Evolutionary conservation across 2,329 filamentous ascomycete species (phyloP), one percentile per base, ranked within the genome.

Genomic region (Nectriaceae sp.): DNA sequence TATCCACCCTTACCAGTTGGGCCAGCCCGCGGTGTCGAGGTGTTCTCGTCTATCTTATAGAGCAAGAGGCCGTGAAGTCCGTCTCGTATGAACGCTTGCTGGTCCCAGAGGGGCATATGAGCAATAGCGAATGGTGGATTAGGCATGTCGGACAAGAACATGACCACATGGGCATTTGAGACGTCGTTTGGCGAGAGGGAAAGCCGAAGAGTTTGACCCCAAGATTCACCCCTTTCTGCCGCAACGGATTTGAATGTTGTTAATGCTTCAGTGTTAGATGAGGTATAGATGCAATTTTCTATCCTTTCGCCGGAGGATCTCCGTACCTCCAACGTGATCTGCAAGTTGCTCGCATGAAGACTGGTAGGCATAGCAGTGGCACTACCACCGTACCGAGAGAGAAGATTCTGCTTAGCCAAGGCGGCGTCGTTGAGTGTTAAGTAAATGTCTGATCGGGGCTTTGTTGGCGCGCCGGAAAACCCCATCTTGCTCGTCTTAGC

Each of bases 61-160:
- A 99, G 73, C 2, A 95, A 75, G 41, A 97, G 73, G 3, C 84
- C 84, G 65, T 97, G 93, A 18, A 83, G 73, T 0, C 93, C 93
- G 64, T 99, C 93, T 40, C 86, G 82, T 42, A 95, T 83, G 63
- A 99, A 99, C 0, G 94, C 93, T 49, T 91, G 85, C 20, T 90
- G 83, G 43, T 93, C 89, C 94, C 95, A 99, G 2, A 99, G 76
- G 0, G 94, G 94, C 75, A 99, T 86, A 78, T 95, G 92, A 13
- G 89, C 89, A 37, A 97, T 78, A 3, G 94, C 93, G 67, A 97
- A 97, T 1, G 94, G 91, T 39, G 90, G 87, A 46, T 88, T 87
- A 0, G 93, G 91, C 42, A 89, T 83, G 70, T 97, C 91, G 8
- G 91, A 87, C 46, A 99, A 74, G 57, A 90, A 92, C 81, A 99